A percentile compares a stretch with the other conserved stretches of the same genome.
Evolutionary conservation across 768 basidiomycete genomes (phyloP).

Genomic region (Zangia roseola): DNA sequence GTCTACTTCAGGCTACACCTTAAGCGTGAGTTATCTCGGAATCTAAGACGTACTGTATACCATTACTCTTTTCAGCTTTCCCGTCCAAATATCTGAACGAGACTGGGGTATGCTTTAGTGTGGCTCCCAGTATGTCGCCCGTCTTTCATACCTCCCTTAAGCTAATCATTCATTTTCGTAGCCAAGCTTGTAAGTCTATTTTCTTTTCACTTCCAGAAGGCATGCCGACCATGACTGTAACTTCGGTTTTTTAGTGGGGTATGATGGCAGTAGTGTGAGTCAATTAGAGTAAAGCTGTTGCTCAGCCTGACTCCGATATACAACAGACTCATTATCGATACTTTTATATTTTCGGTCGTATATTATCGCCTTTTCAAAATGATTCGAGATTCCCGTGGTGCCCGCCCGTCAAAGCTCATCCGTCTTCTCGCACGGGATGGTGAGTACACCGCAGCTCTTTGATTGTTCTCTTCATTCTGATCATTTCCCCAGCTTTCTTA

Average conservation of each 20-base stretch:
- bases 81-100: constrained; percentile 3
- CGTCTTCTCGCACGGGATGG: constrained; percentile 8
- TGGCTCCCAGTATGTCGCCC: constrained; percentile 4
- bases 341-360: constrained; percentile 1
- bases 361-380: constrained; percentile 2
- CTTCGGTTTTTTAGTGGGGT: constrained; percentile 10
- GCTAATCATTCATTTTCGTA: not conserved
- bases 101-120: constrained; percentile 10
- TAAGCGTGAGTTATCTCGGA: not conserved
- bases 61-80: not conserved
- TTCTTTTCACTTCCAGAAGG: not conserved
- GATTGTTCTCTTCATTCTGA: not conserved
- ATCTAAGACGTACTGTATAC: not conserved
- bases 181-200: constrained; percentile 6
- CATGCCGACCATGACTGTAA: not conserved
- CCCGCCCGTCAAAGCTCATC: constrained; percentile 5
- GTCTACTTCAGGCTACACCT: not conserved
- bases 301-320: not conserved
- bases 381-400: not conserved
- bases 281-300: not conserved
- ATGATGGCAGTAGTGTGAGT: constrained; percentile 12
- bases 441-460: not conserved
- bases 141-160: not conserved
- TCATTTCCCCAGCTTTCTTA: constrained; percentile 6
- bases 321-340: constrained; percentile 20